These are phyloP conservation scores for Talaromyces marneffei DNA, from an alignment of 2,329 filamentous ascomycete species.

Conservation along the genomic window DNA sequence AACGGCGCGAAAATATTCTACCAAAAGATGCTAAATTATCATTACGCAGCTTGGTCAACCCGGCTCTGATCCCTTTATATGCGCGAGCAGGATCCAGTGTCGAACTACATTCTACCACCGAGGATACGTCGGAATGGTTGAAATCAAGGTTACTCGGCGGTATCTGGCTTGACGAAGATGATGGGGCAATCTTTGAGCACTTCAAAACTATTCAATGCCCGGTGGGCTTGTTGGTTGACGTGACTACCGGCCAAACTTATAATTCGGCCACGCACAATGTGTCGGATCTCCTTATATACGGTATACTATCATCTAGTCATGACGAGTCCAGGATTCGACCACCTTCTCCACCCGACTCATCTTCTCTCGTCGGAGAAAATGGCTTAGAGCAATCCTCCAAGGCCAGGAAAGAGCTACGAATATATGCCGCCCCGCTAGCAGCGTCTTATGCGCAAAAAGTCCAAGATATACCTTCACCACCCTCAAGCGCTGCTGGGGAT, in stretches of 20 bases:
- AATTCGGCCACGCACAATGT: slow-evolving; percentile 15
- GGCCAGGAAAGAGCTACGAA: slow-evolving; percentile 27
- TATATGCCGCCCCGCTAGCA: slow-evolving; percentile 35
- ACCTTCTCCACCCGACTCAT: slow-evolving; percentile 33
- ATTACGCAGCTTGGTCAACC: slow-evolving; percentile 35
- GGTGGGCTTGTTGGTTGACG: slow-evolving; percentile 32
- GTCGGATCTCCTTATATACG: slow-evolving; percentile 37
- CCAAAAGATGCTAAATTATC: slow-evolving; percentile 29
- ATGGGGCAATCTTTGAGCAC: slow-evolving; percentile 19
- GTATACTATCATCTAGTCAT: slow-evolving; percentile 27
- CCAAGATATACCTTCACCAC: slow-evolving; percentile 30
- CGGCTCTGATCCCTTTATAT: slow-evolving; percentile 36
- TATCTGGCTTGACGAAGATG: slow-evolving; percentile 31
- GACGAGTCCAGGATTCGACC: slow-evolving; percentile 23
- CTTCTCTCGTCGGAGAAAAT: slow-evolving; percentile 23
- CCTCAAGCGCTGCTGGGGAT: slow-evolving; percentile 18
- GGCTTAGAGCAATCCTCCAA: slow-evolving; percentile 13
- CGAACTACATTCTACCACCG: slow-evolving; percentile 33
- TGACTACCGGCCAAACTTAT: not conserved
- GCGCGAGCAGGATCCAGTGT: slow-evolving; percentile 37
- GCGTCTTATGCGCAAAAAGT: slow-evolving; percentile 29
- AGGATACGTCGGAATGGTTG: slow-evolving; percentile 34
- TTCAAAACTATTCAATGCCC: slow-evolving; percentile 32
- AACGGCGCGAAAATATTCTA: slow-evolving; percentile 30
- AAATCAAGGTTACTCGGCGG: slow-evolving; percentile 31